A percentile compares a stretch with the other conserved stretches of the same genome.
Evolutionary conservation across 108 stramenopile genomes (phyloP).

Genomic region (Stephanodiscus minutulus): DNA sequence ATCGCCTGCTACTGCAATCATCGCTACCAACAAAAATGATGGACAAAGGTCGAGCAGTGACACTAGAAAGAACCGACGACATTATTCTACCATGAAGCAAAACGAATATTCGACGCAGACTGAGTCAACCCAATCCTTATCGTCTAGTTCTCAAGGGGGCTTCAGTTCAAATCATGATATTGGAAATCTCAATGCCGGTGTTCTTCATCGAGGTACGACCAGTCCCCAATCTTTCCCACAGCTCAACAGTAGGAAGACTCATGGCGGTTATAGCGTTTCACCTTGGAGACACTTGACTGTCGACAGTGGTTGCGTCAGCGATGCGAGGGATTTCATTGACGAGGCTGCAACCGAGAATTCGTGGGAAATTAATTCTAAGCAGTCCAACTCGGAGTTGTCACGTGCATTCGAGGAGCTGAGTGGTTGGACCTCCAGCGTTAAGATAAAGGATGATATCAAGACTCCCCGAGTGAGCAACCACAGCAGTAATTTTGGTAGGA

Average conservation of each 20-base stretch:
- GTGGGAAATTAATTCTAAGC: no score
- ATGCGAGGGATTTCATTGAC: no score
- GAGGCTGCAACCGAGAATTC: no score
- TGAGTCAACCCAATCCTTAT: neutral
- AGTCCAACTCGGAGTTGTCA: neutral
- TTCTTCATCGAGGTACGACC: no score
- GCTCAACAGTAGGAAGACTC: neutral
- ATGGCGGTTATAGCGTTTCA: neutral
- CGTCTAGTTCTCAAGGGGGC: constrained; percentile 5
- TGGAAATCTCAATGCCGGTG: neutral
- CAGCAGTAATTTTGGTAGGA: neutral
- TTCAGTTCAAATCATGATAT: neutral
- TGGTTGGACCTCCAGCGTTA: neutral
- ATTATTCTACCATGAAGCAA: neutral
- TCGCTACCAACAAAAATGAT: neutral
- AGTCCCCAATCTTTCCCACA: no score
- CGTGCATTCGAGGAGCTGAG: constrained; percentile 1
- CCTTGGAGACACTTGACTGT: neutral
- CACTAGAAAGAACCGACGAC: neutral
- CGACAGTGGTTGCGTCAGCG: neutral
- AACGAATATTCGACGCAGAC: constrained; percentile 7
- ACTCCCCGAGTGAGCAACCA: neutral
- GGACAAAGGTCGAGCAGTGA: neutral
- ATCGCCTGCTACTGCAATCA: neutral
- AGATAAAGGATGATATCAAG: neutral